Conservation (phyloP, 345 rosid genomes). For the Heritiera littoralis region DNA sequence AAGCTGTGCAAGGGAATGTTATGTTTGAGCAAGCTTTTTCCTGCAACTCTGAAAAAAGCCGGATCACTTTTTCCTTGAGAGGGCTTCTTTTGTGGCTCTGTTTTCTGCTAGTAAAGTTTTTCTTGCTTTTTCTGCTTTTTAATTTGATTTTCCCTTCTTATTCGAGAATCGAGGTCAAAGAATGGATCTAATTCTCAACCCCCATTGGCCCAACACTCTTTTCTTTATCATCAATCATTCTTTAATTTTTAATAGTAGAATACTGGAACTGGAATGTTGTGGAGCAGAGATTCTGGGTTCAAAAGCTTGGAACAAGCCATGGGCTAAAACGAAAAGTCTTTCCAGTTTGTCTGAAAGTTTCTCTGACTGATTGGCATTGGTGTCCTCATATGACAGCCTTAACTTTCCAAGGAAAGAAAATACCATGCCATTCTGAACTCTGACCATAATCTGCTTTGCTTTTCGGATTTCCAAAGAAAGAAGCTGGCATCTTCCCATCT, state of each 20-base stretch:
- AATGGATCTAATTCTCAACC: slow-evolving; percentile 15
- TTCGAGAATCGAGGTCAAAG: too few relatives aligned
- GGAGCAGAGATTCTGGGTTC: not conserved
- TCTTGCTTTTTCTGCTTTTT: not conserved
- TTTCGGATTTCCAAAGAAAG: not conserved
- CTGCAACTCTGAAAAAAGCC: not conserved
- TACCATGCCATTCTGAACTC: not conserved
- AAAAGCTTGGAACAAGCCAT: not conserved
- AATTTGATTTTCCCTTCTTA: not conserved
- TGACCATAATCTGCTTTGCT: slow-evolving; percentile 4
- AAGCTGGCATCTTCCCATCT: not conserved
- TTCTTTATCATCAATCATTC: not conserved
- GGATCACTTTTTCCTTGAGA: not conserved
- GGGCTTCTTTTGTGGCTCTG: not conserved
- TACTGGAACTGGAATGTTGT: too few relatives aligned
- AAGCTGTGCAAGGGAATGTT: not conserved
- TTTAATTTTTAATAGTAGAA: not conserved
- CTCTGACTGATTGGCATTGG: not conserved
- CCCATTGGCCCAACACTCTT: not conserved
- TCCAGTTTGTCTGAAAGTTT: slow-evolving; percentile 4
- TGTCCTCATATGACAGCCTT: not conserved
- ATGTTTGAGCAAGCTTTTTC: not conserved
- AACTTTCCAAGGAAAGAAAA: not conserved
- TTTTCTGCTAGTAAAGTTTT: slow-evolving; percentile 5
- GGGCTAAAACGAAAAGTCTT: not conserved